These are phyloP conservation scores for Pythium biforme DNA, from an alignment of 352 stramenopile species.

Conservation along the genomic window DNA sequence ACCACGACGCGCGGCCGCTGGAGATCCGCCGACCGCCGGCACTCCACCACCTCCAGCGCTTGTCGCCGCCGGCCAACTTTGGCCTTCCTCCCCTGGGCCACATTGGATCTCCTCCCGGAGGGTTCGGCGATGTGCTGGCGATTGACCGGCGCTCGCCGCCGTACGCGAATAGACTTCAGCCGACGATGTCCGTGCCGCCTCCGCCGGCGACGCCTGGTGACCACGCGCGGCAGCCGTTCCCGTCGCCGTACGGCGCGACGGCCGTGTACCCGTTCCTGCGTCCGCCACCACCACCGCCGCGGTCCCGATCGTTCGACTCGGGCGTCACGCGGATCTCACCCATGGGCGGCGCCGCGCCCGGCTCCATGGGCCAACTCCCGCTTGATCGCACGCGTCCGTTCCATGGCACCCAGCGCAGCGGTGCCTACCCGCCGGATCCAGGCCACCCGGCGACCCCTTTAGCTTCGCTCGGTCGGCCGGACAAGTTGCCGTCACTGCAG, in stretches of 20 bases:
- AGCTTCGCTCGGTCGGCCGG: not conserved
- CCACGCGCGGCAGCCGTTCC: constrained; percentile 1
- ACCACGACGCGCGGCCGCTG: constrained; percentile 1
- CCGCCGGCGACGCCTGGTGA: not conserved
- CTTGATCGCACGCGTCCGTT: constrained; percentile 12
- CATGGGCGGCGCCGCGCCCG: constrained; percentile 12
- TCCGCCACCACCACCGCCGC: not conserved
- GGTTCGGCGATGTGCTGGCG: not conserved
- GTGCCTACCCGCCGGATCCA: not conserved
- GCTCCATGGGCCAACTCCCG: not conserved
- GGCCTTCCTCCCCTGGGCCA: not conserved
- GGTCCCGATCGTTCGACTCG: constrained; percentile 17
- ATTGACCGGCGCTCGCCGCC: not conserved
- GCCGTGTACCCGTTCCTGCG: constrained; percentile 14
- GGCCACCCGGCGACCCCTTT: not conserved
- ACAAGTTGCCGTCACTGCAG: constrained; percentile 20
- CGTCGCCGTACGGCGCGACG: constrained; percentile 5
- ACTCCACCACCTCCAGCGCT: not conserved
- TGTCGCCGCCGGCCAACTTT: constrained; percentile 1
- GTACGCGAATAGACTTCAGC: not conserved
- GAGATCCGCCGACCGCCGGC: constrained; percentile 6
- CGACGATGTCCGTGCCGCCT: not conserved
- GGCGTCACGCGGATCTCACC: constrained; percentile 24
- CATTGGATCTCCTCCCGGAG: not conserved
- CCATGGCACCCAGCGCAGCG: not conserved